Percentiles rank a stretch among this genome's conserved stretches.
phyloP scores from a whole-genome alignment of 495 filamentous ascomycete species.

The Aspergillus funiculosus region DNA sequence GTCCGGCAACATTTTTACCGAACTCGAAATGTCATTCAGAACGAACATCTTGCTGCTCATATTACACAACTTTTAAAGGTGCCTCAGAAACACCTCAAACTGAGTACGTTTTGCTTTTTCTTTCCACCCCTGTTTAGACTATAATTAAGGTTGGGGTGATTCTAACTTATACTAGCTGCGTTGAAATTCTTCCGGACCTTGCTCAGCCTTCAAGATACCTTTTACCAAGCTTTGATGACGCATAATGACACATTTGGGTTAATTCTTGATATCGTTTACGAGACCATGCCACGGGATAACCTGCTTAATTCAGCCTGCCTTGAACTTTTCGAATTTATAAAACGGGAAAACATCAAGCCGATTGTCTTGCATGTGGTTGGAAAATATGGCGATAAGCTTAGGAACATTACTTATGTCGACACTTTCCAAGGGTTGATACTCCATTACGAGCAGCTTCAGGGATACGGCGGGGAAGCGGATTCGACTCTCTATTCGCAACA shows the following conservation, averaged over 20 bases:
- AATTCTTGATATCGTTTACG: conserved; percentile 79
- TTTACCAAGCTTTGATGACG: conserved; percentile 81
- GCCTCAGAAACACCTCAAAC: conserved; percentile 88
- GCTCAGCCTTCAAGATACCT: conserved; percentile 82
- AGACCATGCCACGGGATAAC: conserved; percentile 95
- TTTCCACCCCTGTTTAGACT: neutral
- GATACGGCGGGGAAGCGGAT: conserved; percentile 57
- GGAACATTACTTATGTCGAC: conserved; percentile 75
- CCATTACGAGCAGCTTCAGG: conserved; percentile 74
- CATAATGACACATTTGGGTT: conserved; percentile 80
- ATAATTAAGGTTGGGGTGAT: neutral
- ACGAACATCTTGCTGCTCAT: conserved; percentile 69
- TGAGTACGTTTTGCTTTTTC: conserved; percentile 54
- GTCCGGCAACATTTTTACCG: conserved; percentile 81
- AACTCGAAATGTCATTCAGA: conserved; percentile 82
- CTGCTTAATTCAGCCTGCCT: conserved; percentile 92
- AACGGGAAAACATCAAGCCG: conserved; percentile 74
- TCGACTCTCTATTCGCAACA: conserved; percentile 47
- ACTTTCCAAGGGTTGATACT: conserved; percentile 72
- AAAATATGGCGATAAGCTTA: conserved; percentile 77
- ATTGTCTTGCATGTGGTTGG: conserved; percentile 82
- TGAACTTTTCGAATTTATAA: conserved; percentile 90
- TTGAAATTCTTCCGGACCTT: conserved; percentile 92
- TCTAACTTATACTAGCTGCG: conserved; percentile 53
- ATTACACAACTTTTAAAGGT: conserved; percentile 78